A percentile compares a stretch with the other conserved stretches of the same genome.
Evolutionary conservation across 129 eudicot species (phyloP).

Genomic region (Flaveria bidentis): DNA sequence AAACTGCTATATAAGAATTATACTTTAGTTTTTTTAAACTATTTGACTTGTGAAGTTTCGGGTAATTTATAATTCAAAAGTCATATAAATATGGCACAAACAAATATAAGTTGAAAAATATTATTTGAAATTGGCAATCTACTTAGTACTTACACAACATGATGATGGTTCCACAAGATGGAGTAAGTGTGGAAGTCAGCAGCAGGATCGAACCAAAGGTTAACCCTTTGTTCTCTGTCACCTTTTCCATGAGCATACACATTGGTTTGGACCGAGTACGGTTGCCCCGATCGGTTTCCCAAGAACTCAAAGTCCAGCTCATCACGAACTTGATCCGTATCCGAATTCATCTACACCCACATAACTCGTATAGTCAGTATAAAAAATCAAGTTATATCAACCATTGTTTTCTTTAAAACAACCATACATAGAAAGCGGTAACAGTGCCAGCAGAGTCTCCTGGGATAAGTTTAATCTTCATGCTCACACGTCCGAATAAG

Average conservation of each 20-base stretch:
- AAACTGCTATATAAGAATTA: not conserved
- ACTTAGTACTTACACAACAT: conserved; percentile 74
- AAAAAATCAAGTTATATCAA: not conserved
- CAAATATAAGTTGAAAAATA: not conserved
- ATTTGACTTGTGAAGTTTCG: not conserved
- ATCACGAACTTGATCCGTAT: conserved; percentile 59
- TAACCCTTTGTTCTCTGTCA: conserved; percentile 80
- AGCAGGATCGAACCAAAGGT: conserved; percentile 95
- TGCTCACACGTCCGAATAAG: conserved; percentile 81
- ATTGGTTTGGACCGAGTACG: conserved; percentile 89
- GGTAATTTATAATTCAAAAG: not conserved
- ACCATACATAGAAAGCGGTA: conserved; percentile 77
- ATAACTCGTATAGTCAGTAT: not conserved
- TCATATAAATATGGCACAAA: not conserved
- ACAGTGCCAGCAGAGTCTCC: conserved; percentile 99
- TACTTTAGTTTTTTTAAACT: not conserved
- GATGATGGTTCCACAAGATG: conserved; percentile 79
- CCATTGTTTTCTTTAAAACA: not conserved
- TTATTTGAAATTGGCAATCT: not conserved
- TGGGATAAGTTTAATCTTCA: conserved; percentile 83
- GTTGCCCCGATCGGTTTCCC: conserved; percentile 90
- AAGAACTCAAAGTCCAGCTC: conserved; percentile 93
- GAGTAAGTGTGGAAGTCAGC: conserved; percentile 71
- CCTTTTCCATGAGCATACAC: conserved; percentile 84
- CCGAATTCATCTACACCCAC: conserved; percentile 72